phyloP scores from a whole-genome alignment of 176 grass and related monocot species.

The Zea mays region Zm-B73-REFERENCE-NAM-5.0 NC_050105.1:27799001-27799500 shows the following conservation, averaged over 20 bases:
- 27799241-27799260: conserved; percentile 73
- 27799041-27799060: conserved; percentile 89
- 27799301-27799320: conserved; percentile 63
- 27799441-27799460: neutral
- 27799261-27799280: conserved; percentile 62
- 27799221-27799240: conserved; percentile 87
- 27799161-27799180: conserved; percentile 38
- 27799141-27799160: neutral
- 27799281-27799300: conserved; percentile 74
- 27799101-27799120: conserved; percentile 42
- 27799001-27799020: conserved; percentile 71
- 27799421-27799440: conserved; percentile 41
- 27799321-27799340: conserved; percentile 58
- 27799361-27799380: neutral
- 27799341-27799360: neutral
- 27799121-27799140: neutral
- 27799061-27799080: no score
- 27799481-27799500: no score
- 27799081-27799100: neutral
- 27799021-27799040: conserved; percentile 65
- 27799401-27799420: conserved; percentile 30
- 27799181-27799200: conserved; percentile 83
- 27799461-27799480: neutral
- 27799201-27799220: conserved; percentile 81
- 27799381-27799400: conserved; percentile 33